Evolutionary conservation across 352 stramenopile species (phyloP).

Genomic region (Phytopythium aichiense): DNA sequence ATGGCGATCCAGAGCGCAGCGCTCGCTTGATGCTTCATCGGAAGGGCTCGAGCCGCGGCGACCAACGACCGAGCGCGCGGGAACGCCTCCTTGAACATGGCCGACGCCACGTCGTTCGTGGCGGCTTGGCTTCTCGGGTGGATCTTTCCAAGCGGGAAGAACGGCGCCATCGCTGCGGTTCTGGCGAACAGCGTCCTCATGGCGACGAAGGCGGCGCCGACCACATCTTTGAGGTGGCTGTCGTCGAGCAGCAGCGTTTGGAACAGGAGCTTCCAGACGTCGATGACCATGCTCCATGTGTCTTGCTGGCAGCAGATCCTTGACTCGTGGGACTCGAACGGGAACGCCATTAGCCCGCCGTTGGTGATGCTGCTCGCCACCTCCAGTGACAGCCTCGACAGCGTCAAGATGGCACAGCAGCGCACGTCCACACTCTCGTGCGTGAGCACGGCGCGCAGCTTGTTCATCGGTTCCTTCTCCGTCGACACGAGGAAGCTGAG

Average conservation of each 20-base stretch:
- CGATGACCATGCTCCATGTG: slow-evolving; percentile 61
- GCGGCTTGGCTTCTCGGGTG: slow-evolving; percentile 28
- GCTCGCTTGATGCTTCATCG: slow-evolving; percentile 57
- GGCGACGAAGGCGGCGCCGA: slow-evolving; percentile 46
- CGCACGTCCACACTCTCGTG: slow-evolving; percentile 65
- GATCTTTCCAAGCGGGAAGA: slow-evolving; percentile 12
- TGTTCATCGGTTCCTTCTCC: slow-evolving; percentile 79
- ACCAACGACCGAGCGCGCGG: slow-evolving; percentile 50
- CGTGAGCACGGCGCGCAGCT: slow-evolving; percentile 56
- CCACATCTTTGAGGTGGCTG: background rate
- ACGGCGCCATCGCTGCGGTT: slow-evolving; percentile 30
- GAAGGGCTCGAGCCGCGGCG: slow-evolving; percentile 33
- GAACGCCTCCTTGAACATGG: slow-evolving; percentile 64
- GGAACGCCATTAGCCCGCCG: slow-evolving; percentile 62
- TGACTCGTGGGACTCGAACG: slow-evolving; percentile 81
- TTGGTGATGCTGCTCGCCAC: slow-evolving; percentile 43
- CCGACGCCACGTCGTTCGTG: slow-evolving; percentile 58
- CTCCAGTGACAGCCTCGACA: slow-evolving; percentile 49
- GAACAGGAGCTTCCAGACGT: slow-evolving; percentile 83
- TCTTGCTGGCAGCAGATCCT: slow-evolving; percentile 81
- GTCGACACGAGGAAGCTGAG: slow-evolving; percentile 56
- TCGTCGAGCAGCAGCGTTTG: slow-evolving; percentile 40
- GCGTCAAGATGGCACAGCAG: slow-evolving; percentile 49
- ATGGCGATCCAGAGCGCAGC: slow-evolving; percentile 62
- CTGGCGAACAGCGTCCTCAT: slow-evolving; percentile 60